Conservation (phyloP, 1,284 basidiomycete species). For the Vanrija sp. region DNA sequence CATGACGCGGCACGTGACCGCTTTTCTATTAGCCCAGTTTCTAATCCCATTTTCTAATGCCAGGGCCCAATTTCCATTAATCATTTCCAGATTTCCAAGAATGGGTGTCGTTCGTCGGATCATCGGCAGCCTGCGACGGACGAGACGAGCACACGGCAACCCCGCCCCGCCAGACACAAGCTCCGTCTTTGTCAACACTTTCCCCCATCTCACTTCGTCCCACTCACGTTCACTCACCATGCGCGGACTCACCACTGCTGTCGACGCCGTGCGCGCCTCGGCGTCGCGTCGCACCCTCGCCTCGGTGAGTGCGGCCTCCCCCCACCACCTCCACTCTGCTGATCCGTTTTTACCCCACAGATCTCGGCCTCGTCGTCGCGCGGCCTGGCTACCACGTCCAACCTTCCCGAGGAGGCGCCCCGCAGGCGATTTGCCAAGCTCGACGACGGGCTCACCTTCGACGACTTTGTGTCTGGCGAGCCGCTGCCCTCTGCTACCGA, state of each 20-base stretch:
- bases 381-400: constrained; percentile 28
- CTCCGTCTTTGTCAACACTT: neutral
- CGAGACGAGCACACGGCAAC: too few relatives aligned
- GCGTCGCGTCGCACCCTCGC: constrained; percentile 4
- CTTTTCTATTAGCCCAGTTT: too few relatives aligned
- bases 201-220: neutral
- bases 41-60: too few relatives aligned
- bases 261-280: constrained; percentile 1
- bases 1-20: too few relatives aligned
- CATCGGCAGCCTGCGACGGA: too few relatives aligned
- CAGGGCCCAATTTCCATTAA: too few relatives aligned
- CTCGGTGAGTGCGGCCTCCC: constrained; percentile 2
- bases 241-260: constrained; percentile 5
- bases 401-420: constrained; percentile 10
- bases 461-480: constrained; percentile 75
- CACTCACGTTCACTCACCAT: constrained; percentile 1
- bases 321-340: too few relatives aligned
- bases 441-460: constrained; percentile 69
- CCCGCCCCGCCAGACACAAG: too few relatives aligned
- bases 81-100: too few relatives aligned
- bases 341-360: neutral
- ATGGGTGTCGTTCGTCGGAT: too few relatives aligned
- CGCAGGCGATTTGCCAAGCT: constrained; percentile 50
- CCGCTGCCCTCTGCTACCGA: constrained; percentile 49
- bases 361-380: constrained; percentile 15